Evolutionary conservation across 306 rosid genomes (phyloP).

Genomic region (Cercis canadensis): DNA sequence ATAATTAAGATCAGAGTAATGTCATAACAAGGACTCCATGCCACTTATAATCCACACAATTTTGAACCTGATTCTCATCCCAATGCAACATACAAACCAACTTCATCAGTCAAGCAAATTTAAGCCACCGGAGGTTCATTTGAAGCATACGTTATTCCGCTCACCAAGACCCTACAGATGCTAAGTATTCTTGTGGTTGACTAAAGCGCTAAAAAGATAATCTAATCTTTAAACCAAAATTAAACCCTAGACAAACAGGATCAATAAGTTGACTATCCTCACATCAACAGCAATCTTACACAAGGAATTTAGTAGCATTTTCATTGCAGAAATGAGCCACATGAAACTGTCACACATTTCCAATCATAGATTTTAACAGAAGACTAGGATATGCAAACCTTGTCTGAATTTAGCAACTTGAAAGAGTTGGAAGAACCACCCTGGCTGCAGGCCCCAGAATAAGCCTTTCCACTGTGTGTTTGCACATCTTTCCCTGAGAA

Average conservation of each 20-base stretch:
- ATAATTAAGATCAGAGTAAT: not conserved
- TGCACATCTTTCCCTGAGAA: constrained; percentile 47
- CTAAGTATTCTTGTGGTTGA: constrained; percentile 8
- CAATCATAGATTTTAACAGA: constrained; percentile 24
- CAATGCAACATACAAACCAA: constrained; percentile 6
- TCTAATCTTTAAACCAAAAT: constrained; percentile 2
- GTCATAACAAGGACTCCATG: constrained; percentile 27
- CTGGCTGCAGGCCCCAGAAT: constrained; percentile 44
- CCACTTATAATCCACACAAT: constrained; percentile 25
- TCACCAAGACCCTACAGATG: not conserved
- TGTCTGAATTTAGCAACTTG: constrained; percentile 48
- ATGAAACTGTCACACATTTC: constrained; percentile 11
- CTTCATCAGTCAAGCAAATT: too few relatives aligned
- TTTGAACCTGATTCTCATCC: constrained; percentile 17
- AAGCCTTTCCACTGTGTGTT: constrained; percentile 41
- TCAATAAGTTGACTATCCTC: not conserved
- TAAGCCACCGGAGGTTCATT: constrained; percentile 23
- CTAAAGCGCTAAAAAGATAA: not conserved
- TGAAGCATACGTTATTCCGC: constrained; percentile 16
- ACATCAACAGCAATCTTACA: not conserved
- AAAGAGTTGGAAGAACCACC: constrained; percentile 50
- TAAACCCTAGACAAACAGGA: not conserved
- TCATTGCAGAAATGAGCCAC: constrained; percentile 14
- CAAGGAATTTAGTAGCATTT: not conserved
- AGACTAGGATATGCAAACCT: constrained; percentile 57